Evolutionary conservation across 306 rosid genomes (phyloP), one percentile per base, ranked within the genome.

Genomic region (Vicia faba): DNA sequence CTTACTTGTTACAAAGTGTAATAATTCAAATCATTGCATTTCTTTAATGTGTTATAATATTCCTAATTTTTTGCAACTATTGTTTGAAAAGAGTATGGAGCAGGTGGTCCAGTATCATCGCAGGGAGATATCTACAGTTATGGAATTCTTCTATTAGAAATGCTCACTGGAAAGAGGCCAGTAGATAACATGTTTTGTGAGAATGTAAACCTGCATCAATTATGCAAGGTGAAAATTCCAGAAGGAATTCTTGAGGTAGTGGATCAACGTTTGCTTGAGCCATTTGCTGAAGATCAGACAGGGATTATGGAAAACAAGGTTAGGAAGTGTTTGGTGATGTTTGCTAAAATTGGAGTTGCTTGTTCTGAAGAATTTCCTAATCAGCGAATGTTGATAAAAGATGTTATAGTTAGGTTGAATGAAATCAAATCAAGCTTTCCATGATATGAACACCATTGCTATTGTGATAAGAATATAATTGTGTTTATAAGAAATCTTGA

Each of bases 261-360:
- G 11, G 75, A 68, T 48, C 8, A 63, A 25, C 2, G 2, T 8
- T 51, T 78, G 66, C 61, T 51, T 3, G 8, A 33, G 2, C 4
- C 46, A 59, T 55, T 11, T 69, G 66, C 0, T 11, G 35, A 69
- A 41, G 41, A 50, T 11, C 13, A 7, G 0, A 20, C 6, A 8
- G n/a, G 4, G n/a, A 9, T 20, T 15, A 1, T 40, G 5, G 65
- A 69, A 43, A 23, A 26, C 13, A 26, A 59, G n/a, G 36, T 68
- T 4, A 55, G 5, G 4, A 57, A 73, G 6, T 56, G 61, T 33
- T 20, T 69, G 4, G 53, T 64, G 33, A 38, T 59, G 7, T 64
- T 74, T 48, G 70, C 58, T 39, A 49, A 46, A 50, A 79, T 74
- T 29, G 73, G 83, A 40, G 54, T 79, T 53, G 79, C 76, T 4